Percentiles rank a stretch among this genome's conserved stretches.
Evolutionary conservation across 257 asterid genomes (phyloP).

Genomic region (Capsicum rhomboideum): DNA sequence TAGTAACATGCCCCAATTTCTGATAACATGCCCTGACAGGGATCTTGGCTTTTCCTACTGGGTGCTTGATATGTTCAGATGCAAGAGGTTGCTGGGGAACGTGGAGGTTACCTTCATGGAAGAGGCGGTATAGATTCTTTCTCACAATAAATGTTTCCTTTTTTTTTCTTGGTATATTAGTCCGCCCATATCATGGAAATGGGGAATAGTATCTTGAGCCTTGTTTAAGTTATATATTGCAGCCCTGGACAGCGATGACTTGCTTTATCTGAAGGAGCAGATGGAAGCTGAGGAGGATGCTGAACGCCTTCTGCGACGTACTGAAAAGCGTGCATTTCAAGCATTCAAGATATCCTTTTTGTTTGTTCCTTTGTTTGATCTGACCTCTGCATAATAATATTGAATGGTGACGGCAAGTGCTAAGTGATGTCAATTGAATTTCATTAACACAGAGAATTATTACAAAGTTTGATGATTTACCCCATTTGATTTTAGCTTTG

Average conservation of each 20-base stretch:
- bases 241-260: constrained; percentile 98
- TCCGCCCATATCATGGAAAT: background rate
- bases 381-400: background rate
- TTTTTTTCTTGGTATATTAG: background rate
- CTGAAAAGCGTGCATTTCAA: constrained; percentile 95
- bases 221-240: constrained; percentile 36
- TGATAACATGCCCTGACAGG: constrained; percentile 99
- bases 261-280: constrained; percentile 98
- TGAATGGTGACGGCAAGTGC: background rate
- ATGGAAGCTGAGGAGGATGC: constrained; percentile 99
- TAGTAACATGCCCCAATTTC: constrained; percentile 3
- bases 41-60: constrained; percentile 62
- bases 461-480: background rate
- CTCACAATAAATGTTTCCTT: background rate
- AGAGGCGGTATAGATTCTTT: constrained; percentile 64
- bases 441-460: background rate
- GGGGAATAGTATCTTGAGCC: constrained; percentile 10
- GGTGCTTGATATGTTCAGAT: constrained; percentile 64
- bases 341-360: constrained; percentile 91
- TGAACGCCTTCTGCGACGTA: constrained; percentile 86
- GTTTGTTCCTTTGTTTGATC: background rate
- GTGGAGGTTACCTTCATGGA: constrained; percentile 99
- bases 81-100: constrained; percentile 98
- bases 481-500: background rate
- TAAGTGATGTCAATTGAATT: background rate